phyloP scores from a whole-genome alignment of 2,329 filamentous ascomycete genomes.

The Fusarium tanahbumbuense region DNA sequence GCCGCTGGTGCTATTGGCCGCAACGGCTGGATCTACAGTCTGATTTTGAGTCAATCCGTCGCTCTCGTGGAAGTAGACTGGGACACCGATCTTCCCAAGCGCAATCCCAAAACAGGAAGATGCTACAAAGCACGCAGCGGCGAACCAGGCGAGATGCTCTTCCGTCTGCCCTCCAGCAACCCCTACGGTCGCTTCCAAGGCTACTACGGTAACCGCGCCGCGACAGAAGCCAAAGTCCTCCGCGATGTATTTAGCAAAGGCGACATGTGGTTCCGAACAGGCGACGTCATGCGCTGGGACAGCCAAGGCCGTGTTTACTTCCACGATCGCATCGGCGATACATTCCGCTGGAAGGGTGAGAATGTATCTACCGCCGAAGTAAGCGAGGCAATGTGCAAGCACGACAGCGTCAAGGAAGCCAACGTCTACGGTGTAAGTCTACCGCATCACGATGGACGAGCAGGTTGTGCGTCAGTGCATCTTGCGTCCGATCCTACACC shows the following conservation, averaged over 20 bases:
- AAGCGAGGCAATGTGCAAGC: constrained; percentile 75
- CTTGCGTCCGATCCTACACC: constrained; percentile 61
- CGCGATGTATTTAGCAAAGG: constrained; percentile 78
- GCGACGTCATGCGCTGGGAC: constrained; percentile 82
- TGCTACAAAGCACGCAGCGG: constrained; percentile 70
- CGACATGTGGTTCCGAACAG: constrained; percentile 85
- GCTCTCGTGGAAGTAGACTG: constrained; percentile 78
- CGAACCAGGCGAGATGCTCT: constrained; percentile 80
- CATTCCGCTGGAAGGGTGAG: constrained; percentile 84
- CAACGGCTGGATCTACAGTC: constrained; percentile 69
- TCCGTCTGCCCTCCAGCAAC: constrained; percentile 73
- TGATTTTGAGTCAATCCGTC: constrained; percentile 63
- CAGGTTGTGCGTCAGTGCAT: constrained; percentile 80
- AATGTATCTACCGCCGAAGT: constrained; percentile 88
- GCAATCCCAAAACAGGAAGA: constrained; percentile 76
- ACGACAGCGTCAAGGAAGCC: constrained; percentile 76
- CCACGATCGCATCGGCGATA: constrained; percentile 82
- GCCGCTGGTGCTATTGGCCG: constrained; percentile 82
- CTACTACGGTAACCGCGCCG: constrained; percentile 79
- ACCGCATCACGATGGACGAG: constrained; percentile 84
- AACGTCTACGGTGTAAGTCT: constrained; percentile 88
- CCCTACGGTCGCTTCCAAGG: constrained; percentile 78
- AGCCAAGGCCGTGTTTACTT: constrained; percentile 80
- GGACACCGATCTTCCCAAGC: constrained; percentile 73
- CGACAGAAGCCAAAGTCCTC: constrained; percentile 79